A percentile compares a stretch with the other conserved stretches of the same genome.
Conservation (phyloP, 495 filamentous ascomycete genomes). For the Schizothecium vesticola region DNA sequence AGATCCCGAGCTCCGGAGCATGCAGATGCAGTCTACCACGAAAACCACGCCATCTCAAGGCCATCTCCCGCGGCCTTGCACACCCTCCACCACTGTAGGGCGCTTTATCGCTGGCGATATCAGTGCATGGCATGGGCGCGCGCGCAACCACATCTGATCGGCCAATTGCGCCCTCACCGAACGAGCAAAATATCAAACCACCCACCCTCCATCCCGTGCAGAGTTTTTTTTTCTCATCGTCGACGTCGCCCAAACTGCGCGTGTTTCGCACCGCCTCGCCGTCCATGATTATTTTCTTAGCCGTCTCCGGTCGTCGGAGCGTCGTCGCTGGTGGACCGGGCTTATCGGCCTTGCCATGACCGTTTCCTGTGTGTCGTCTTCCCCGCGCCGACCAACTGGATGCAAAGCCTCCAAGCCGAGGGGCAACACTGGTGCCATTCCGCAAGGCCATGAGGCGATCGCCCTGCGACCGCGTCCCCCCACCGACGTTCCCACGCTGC, state of each 20-base stretch:
- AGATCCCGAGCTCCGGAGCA: conserved; percentile 9
- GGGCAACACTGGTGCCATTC: neutral
- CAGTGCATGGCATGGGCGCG: neutral
- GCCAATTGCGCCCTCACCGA: conserved; percentile 4
- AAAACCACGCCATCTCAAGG: conserved; percentile 16
- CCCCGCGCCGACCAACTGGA: neutral
- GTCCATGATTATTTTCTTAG: neutral
- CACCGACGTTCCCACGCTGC: neutral
- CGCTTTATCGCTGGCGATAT: neutral
- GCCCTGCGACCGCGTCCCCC: neutral
- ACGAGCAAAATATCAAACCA: neutral
- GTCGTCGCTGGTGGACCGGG: neutral
- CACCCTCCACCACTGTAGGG: neutral
- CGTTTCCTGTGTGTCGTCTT: neutral
- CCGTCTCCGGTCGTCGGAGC: neutral
- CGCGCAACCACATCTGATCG: neutral
- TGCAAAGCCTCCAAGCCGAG: neutral
- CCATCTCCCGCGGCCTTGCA: conserved; percentile 10
- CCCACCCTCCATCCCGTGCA: neutral
- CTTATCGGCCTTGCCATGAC: neutral
- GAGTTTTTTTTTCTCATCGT: neutral
- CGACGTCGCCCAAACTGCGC: neutral
- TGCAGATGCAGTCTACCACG: conserved; percentile 1
- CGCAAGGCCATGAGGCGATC: conserved; percentile 1
- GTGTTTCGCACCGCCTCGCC: neutral